Percentiles rank a stretch among this genome's conserved stretches.
phyloP scores from a whole-genome alignment of 257 asterid genomes.

The Galeopsis tetrahit region DNA sequence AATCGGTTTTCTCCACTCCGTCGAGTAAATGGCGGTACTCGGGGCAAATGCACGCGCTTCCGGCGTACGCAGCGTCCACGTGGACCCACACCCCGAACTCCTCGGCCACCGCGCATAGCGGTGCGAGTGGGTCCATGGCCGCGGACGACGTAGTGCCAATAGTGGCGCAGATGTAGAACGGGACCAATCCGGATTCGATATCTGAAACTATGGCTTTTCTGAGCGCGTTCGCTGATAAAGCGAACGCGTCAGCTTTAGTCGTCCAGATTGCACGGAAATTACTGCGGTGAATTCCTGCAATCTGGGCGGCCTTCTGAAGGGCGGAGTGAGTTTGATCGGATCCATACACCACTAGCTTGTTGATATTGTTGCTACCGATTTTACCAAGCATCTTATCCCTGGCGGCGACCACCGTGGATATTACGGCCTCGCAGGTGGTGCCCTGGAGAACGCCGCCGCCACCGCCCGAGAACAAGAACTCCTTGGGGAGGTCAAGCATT shows the following conservation, averaged over 20 bases:
- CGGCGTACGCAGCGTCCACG: slow-evolving; percentile 74
- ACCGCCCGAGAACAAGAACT: slow-evolving; percentile 57
- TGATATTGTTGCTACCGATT: slow-evolving; percentile 45
- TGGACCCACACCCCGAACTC: slow-evolving; percentile 64
- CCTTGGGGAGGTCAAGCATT: slow-evolving; percentile 54
- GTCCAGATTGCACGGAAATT: slow-evolving; percentile 57
- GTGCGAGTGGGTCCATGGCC: slow-evolving; percentile 58
- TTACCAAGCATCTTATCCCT: slow-evolving; percentile 52
- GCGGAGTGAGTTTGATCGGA: slow-evolving; percentile 79
- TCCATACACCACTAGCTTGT: slow-evolving; percentile 58
- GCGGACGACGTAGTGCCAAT: slow-evolving; percentile 66
- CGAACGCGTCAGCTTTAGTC: slow-evolving; percentile 36
- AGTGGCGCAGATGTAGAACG: slow-evolving; percentile 62
- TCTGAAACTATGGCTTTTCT: slow-evolving; percentile 42
- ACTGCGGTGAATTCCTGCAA: slow-evolving; percentile 59
- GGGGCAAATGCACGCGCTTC: slow-evolving; percentile 66
- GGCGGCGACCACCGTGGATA: slow-evolving; percentile 64
- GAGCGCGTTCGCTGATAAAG: slow-evolving; percentile 39
- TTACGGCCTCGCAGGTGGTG: slow-evolving; percentile 63
- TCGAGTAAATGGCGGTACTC: slow-evolving; percentile 63
- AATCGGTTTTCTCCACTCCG: slow-evolving; percentile 62
- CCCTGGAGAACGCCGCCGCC: slow-evolving; percentile 77
- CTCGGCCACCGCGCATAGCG: slow-evolving; percentile 51
- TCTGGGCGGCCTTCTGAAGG: slow-evolving; percentile 57
- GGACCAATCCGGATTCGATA: slow-evolving; percentile 49